Percentiles rank a stretch among this genome's conserved stretches.
Conservation (phyloP, 306 rosid species). For the Lithocarpus polystachyus region DNA sequence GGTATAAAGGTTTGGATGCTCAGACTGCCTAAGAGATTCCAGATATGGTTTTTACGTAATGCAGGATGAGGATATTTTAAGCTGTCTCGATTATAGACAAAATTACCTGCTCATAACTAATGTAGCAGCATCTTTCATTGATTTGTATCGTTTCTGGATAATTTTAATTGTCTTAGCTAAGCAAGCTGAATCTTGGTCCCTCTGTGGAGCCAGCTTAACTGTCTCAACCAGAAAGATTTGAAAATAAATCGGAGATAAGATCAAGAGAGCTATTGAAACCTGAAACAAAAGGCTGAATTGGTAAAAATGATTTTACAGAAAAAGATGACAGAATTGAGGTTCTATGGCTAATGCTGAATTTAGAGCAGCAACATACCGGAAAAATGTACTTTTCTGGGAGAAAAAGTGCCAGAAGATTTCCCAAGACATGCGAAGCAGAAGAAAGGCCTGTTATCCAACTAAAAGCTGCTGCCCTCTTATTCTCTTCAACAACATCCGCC, state of each 20-base stretch:
- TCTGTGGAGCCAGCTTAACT: slow-evolving; percentile 22
- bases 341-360: not conserved
- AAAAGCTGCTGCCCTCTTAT: slow-evolving; percentile 55
- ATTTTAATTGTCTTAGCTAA: slow-evolving; percentile 39
- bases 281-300: slow-evolving; percentile 32
- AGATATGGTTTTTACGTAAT: not conserved
- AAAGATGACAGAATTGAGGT: not conserved
- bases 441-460: slow-evolving; percentile 66
- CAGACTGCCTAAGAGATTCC: not conserved
- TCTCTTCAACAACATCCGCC: slow-evolving; percentile 62
- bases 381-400: slow-evolving; percentile 58
- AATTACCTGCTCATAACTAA: slow-evolving; percentile 60
- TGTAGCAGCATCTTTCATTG: slow-evolving; percentile 59
- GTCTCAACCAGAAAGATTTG: slow-evolving; percentile 64
- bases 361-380: slow-evolving; percentile 23
- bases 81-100: not conserved
- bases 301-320: not conserved
- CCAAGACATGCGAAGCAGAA: slow-evolving; percentile 62
- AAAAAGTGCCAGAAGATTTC: slow-evolving; percentile 52
- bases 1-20: not conserved
- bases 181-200: slow-evolving; percentile 29
- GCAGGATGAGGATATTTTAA: not conserved
- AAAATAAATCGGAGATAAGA: slow-evolving; percentile 58
- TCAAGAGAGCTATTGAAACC: slow-evolving; percentile 64
- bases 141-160: slow-evolving; percentile 44